Base-by-base conservation (phyloP, 176 grass and related monocot species). In the Aechmea fasciata region DNA sequence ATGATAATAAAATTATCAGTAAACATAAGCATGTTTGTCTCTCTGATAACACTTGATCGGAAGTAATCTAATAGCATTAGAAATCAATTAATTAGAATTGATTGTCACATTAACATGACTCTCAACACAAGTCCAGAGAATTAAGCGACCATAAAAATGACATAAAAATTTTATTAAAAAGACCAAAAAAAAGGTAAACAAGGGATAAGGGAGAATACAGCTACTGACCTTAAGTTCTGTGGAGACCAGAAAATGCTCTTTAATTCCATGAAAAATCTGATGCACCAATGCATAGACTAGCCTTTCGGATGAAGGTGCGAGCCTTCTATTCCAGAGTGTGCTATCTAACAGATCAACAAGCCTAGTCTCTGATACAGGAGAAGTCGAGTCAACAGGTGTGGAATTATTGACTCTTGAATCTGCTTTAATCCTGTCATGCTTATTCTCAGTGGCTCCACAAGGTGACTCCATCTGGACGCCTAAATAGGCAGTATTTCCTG, bases 221-320 rank as follows among this genome's bases (percentile, higher is more conserved):
- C 10, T 50, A 71, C 70, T 26, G 12, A 92, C 89, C 93, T 96
- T 96, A 26, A 96, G 77, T 83, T 96, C 93, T 71, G 93, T 85
- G 47, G 89, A 89, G 41, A 92, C 86, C 67, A 96, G 79, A 77
- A 96, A 96, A 74, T 96, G 93, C 63, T 96, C 89, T 70, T 87
- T 96, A 75, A 96, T 96, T 65, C 93, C 89, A 65, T 90, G 89
- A 52, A 90, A 96, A 87, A 96, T 96, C 74, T 90, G 89, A 68
- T 96, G 83, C 11, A 96, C 89, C 76, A 96, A 65, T 12, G 84
- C 93, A 81, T 86, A 96, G 17, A 96, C 86, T 77, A 92, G 82
- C 47, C 89, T 81, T 76, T 96, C 93, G 23, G 89, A 96, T 52
- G 93, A 96, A 22, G 81, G 84, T 19, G 77, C 84, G 65, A 96